Conservation (phyloP, 2,329 filamentous ascomycete species). For the Alternaria viburni region DNA sequence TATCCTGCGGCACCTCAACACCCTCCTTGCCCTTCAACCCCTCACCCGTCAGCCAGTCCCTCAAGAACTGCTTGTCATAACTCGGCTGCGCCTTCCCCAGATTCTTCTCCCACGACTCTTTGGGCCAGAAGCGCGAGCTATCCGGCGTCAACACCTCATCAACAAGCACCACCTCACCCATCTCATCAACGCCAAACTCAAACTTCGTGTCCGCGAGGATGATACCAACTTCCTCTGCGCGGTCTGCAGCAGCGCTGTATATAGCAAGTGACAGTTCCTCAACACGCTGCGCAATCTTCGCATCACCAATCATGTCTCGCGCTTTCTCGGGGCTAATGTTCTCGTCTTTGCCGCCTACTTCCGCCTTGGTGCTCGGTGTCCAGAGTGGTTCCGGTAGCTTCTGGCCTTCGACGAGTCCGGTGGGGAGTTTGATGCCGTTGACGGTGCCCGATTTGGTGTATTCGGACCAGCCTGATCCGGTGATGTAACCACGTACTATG, state of each 20-base stretch:
- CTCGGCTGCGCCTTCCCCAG: constrained; percentile 78
- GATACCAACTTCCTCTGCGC: constrained; percentile 70
- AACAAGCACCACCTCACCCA: constrained; percentile 72
- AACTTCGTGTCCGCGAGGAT: constrained; percentile 82
- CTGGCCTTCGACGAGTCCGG: constrained; percentile 73
- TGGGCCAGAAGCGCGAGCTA: constrained; percentile 83
- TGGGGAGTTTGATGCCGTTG: constrained; percentile 74
- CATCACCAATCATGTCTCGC: constrained; percentile 65
- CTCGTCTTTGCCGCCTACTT: constrained; percentile 78
- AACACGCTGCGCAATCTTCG: constrained; percentile 68
- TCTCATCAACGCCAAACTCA: constrained; percentile 72
- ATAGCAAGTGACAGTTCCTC: constrained; percentile 69
- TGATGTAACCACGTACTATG: constrained; percentile 89
- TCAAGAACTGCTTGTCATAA: constrained; percentile 79
- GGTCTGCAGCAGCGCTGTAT: constrained; percentile 68
- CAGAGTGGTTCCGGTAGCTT: constrained; percentile 73
- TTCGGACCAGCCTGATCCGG: constrained; percentile 83
- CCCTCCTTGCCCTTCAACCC: constrained; percentile 78
- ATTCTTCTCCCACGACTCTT: constrained; percentile 66
- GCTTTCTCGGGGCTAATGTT: constrained; percentile 77
- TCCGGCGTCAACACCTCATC: constrained; percentile 86
- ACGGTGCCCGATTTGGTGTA: constrained; percentile 77
- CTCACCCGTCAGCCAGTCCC: constrained; percentile 78
- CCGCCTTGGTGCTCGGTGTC: constrained; percentile 86
- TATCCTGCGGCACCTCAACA: constrained; percentile 74